Evolutionary conservation across 2,329 filamentous ascomycete genomes (phyloP).

Genomic region (Cytospora piceicola): DNA sequence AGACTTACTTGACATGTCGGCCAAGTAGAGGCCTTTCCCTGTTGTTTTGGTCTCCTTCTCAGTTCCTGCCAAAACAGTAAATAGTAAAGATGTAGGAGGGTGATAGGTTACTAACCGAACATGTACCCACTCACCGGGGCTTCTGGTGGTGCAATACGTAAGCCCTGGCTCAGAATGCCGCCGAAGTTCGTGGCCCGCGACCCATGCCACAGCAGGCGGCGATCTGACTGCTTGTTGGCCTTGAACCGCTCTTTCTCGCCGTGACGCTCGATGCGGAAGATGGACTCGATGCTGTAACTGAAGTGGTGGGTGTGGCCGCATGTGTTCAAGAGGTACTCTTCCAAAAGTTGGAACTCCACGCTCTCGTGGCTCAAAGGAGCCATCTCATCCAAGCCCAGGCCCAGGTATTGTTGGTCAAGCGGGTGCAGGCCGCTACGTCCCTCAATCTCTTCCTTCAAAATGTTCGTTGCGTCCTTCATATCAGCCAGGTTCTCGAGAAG

Average conservation of each 20-base stretch:
- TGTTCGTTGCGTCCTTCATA: slow-evolving; percentile 79
- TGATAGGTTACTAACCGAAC: slow-evolving; percentile 57
- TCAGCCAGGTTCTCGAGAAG: slow-evolving; percentile 80
- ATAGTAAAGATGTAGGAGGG: too few relatives aligned
- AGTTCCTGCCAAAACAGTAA: too few relatives aligned
- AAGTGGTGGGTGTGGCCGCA: slow-evolving; percentile 68
- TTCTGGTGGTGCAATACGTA: slow-evolving; percentile 87
- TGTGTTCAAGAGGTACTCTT: slow-evolving; percentile 68
- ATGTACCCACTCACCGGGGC: slow-evolving; percentile 81
- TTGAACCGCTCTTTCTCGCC: slow-evolving; percentile 74
- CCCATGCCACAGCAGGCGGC: slow-evolving; percentile 85
- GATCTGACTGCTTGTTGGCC: slow-evolving; percentile 61
- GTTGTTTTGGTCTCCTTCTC: too few relatives aligned
- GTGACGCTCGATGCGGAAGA: slow-evolving; percentile 80
- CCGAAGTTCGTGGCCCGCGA: slow-evolving; percentile 83
- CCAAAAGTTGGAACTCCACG: slow-evolving; percentile 67
- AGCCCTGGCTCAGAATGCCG: slow-evolving; percentile 83
- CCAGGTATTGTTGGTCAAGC: slow-evolving; percentile 73
- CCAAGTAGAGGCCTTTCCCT: slow-evolving; percentile 83
- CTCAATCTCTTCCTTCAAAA: slow-evolving; percentile 69
- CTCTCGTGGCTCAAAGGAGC: slow-evolving; percentile 62
- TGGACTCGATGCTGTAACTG: slow-evolving; percentile 67
- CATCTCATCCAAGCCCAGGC: slow-evolving; percentile 77
- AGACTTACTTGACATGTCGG: slow-evolving; percentile 82
- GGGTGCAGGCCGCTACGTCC: slow-evolving; percentile 60